Evolutionary conservation across 345 rosid genomes (phyloP), one percentile per base, ranked within the genome.

Genomic region (Dovyalis caffra): DNA sequence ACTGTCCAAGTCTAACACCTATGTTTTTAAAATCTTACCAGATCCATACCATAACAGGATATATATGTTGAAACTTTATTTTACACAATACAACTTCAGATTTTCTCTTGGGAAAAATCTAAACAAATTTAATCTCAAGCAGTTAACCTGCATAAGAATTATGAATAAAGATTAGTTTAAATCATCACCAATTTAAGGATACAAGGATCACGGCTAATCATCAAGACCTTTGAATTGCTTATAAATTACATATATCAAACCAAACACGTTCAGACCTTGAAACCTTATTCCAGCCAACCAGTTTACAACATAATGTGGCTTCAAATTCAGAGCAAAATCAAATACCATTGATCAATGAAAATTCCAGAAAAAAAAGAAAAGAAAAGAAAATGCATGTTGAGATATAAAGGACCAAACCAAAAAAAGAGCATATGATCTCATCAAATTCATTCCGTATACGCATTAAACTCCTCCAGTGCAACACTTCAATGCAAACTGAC

Each of bases 81-180:
- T 51, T 64, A 62, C 18, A 43, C 34, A 63, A 34, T 8, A 64
- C 69, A 26, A 45, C 57, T 60, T 68, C 26, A 25, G 21, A 60
- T 68, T 47, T 16, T 10, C 47, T 43, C 47, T 43, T 43, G 14
- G 16, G 61, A 14, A 35, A 76, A 63, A 62, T 53, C 43, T 29
- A 75, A 71, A 64, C 32, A 76, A 69, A 40, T 76, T 7, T 18
- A 69, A 40, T 33, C 63, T 26, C 63, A 38, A 20, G 34, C 51
- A 28, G 45, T 31, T 14, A 37, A 76, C 64, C 78, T 77, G 84
- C 75, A 81, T 43, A 16, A 64, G 60, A 69, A 57, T 63, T 28
- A 56, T 25, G 1, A 53, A 18, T 8, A 16, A 26, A 69, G 4
- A 35, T 58, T 18, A 58, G 38, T n/a, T 33, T 49, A 28, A 51